A percentile compares a stretch with the other conserved stretches of the same genome.
Conservation (phyloP, 139 green algal genomes). For the Trebouxia sp. region DNA sequence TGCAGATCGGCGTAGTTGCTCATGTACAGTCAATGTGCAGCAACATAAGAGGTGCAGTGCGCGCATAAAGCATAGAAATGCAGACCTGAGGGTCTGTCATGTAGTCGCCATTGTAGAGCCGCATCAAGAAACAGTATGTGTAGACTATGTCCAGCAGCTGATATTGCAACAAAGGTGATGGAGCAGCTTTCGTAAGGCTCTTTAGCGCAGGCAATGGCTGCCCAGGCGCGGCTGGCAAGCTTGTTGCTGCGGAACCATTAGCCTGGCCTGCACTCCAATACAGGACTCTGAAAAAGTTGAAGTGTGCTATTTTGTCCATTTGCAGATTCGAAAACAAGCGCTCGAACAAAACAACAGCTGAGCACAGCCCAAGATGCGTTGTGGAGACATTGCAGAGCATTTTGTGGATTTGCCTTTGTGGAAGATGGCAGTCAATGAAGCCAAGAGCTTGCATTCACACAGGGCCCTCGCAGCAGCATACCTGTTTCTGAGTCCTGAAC, state of each 20-base stretch:
- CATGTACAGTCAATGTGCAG: neutral
- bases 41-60: neutral
- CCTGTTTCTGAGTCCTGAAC: neutral
- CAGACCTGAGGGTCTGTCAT: constrained; percentile 27
- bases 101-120: constrained; percentile 59
- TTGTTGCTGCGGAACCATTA: neutral
- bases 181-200: constrained; percentile 38
- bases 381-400: too few species aligned
- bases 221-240: constrained; percentile 36
- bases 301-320: too few species aligned
- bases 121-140: constrained; percentile 57
- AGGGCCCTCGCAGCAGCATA: constrained; percentile 10
- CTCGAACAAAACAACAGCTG: too few species aligned
- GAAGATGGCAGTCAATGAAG: too few species aligned
- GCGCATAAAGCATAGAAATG: too few species aligned
- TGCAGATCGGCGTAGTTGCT: neutral
- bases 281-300: too few species aligned
- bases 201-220: constrained; percentile 44
- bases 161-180: constrained; percentile 59
- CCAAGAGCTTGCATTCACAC: too few species aligned
- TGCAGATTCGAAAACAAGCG: too few species aligned
- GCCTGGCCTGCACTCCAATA: too few species aligned
- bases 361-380: too few species aligned
- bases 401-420: too few species aligned
- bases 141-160: constrained; percentile 66